Evolutionary conservation across 768 basidiomycete species (phyloP), one percentile per base, ranked within the genome.

Genomic region (Rubroboletus satanas): DNA sequence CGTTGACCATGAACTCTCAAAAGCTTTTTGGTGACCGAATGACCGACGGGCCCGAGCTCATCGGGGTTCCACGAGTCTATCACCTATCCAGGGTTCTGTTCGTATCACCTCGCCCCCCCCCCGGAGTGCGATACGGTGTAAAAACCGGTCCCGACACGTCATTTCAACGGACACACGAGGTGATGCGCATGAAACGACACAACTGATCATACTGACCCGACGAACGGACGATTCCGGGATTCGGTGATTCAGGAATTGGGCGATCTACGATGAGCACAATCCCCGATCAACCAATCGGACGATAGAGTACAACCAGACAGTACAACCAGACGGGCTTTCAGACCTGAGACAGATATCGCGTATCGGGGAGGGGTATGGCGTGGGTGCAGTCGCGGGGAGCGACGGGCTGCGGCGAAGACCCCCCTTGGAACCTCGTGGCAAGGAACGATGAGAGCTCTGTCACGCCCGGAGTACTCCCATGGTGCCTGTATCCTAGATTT

Each of bases 401-500:
- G 43, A 31, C 17, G 38, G 21, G 12, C 31, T 45, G 44, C 17
- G 17, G 33, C 11, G 44, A 23, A n/a, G 26, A 7, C 46, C 32
- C 11, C 18, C 28, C 32, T 48, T 39, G 45, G 14, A 39, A 31
- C 55, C 44, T 44, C n/a, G 42, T 49, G 44, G 39, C 14, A 18
- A 44, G 47, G 35, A 29, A 48, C 45, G 52, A 5, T 49, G 36
- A 43, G n/a, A 44, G 48, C 60, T 59, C 64, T 61, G 54, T 28
- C 49, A 57, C n/a, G 18, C 39, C 38, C 55, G 63, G 52, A 46
- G 17, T 5, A 47, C 28, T 8, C 14, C 28, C 17, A 12, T 15
- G 17, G 46, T 52, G 39, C 52, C 44, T 47, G 42, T 23, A 43
- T 41, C 36, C 39, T 11, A 42, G 33, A 26, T 33, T 26, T 18